Evolutionary conservation across 1,284 basidiomycete genomes (phyloP).

Genomic region (Testicularia cyperi): DNA sequence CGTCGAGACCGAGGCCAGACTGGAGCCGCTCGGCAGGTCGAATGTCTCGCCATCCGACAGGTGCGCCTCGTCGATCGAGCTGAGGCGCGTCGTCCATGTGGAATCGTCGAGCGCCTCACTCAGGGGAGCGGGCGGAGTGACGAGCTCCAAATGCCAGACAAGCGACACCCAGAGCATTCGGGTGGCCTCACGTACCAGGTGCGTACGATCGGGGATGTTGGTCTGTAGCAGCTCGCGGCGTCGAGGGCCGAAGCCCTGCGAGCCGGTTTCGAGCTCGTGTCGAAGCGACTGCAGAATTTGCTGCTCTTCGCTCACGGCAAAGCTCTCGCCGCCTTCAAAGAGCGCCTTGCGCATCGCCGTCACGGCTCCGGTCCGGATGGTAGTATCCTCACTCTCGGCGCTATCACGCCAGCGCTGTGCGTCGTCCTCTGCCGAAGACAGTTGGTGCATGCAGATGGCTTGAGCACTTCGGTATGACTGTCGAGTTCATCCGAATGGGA

Average conservation of each 20-base stretch:
- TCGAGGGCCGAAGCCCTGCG: neutral
- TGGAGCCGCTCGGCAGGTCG: constrained; percentile 8
- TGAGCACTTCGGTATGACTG: constrained; percentile 24
- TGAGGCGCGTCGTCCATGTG: constrained; percentile 9
- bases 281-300: constrained; percentile 10
- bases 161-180: constrained; percentile 37
- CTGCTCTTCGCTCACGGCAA: constrained; percentile 31
- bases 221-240: constrained; percentile 19
- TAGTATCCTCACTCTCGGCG: constrained; percentile 19
- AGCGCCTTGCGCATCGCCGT: constrained; percentile 32
- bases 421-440: constrained; percentile 36
- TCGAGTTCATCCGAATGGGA: constrained; percentile 4
- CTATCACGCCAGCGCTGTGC: constrained; percentile 21
- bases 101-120: constrained; percentile 11
- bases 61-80: constrained; percentile 26
- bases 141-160: constrained; percentile 21
- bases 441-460: constrained; percentile 30
- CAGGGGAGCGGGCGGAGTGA: constrained; percentile 12
- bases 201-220: constrained; percentile 44
- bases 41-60: constrained; percentile 20
- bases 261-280: neutral
- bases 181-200: constrained; percentile 50
- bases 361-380: constrained; percentile 32
- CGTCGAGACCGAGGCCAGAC: constrained; percentile 15
- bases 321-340: constrained; percentile 33